phyloP scores from a whole-genome alignment of 495 filamentous ascomycete species.

The Penicillium waksmanii region DNA sequence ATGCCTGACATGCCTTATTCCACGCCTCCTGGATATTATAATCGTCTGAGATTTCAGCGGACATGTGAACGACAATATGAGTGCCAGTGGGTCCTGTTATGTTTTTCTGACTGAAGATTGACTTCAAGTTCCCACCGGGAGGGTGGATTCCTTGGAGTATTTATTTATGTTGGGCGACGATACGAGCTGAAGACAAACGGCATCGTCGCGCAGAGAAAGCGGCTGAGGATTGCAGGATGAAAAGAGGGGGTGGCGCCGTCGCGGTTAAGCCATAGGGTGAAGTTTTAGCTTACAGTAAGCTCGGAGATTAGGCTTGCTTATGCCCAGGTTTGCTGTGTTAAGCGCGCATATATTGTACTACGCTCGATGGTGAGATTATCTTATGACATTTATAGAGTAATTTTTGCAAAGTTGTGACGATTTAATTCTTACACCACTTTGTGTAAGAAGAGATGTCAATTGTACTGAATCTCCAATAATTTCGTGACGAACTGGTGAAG shows the following conservation, averaged over 20 bases:
- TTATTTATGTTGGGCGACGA: not conserved
- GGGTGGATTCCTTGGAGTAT: not conserved
- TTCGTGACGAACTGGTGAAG: not conserved
- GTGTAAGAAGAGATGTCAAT: too few relatives aligned
- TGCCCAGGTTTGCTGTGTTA: not conserved
- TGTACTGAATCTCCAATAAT: too few relatives aligned
- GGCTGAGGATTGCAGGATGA: not conserved
- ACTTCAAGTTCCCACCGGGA: not conserved
- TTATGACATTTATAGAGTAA: too few relatives aligned
- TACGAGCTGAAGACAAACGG: not conserved
- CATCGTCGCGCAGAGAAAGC: slow-evolving; percentile 1
- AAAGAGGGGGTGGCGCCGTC: slow-evolving; percentile 3
- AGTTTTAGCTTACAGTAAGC: slow-evolving; percentile 6
- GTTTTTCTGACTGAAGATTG: not conserved
- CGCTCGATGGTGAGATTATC: too few relatives aligned
- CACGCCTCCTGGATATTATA: slow-evolving; percentile 30
- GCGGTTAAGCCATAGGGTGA: not conserved
- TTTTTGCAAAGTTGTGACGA: too few relatives aligned
- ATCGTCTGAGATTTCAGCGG: slow-evolving; percentile 9
- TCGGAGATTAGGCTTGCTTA: not conserved
- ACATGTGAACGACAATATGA: slow-evolving; percentile 8
- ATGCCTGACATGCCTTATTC: slow-evolving; percentile 21
- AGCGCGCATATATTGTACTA: too few relatives aligned
- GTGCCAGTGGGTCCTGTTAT: not conserved
- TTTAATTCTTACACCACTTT: too few relatives aligned